Percentiles rank a stretch among this genome's conserved stretches.
Evolutionary conservation across 164 flowering plant genomes (phyloP).

Genomic region (Liriodendron chinense): DNA sequence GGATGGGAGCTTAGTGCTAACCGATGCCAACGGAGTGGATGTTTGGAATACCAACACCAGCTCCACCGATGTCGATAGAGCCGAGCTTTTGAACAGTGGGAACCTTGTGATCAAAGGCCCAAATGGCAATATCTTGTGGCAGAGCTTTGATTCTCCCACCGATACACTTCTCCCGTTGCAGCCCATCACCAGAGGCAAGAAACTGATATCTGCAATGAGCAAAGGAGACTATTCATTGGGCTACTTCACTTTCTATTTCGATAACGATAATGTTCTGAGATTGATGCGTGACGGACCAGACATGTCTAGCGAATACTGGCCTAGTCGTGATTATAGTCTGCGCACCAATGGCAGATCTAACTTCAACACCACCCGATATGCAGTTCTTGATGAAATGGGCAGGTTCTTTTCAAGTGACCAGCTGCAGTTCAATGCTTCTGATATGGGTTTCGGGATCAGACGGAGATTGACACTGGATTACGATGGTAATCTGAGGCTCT

Average conservation of each 20-base stretch:
- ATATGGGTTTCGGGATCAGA: slow-evolving; percentile 16
- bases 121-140: slow-evolving; percentile 7
- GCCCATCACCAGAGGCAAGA: slow-evolving; percentile 15
- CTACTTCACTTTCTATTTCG: slow-evolving; percentile 12
- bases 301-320: slow-evolving; percentile 22
- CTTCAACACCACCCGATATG: slow-evolving; percentile 20
- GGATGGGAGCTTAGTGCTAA: slow-evolving; percentile 15
- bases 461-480: slow-evolving; percentile 23
- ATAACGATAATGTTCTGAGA: slow-evolving; percentile 17
- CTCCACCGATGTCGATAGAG: neutral
- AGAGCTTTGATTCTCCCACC: slow-evolving; percentile 17
- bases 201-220: slow-evolving; percentile 6
- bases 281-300: slow-evolving; percentile 20
- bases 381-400: slow-evolving; percentile 20
- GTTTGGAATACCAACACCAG: slow-evolving; percentile 21
- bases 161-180: slow-evolving; percentile 20
- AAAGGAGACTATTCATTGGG: slow-evolving; percentile 13
- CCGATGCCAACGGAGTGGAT: slow-evolving; percentile 6
- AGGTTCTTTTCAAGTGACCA: slow-evolving; percentile 20
- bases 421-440: slow-evolving; percentile 17
- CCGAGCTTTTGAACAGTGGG: slow-evolving; percentile 14
- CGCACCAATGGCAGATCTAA: slow-evolving; percentile 8
- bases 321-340: slow-evolving; percentile 11
- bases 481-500: slow-evolving; percentile 28
- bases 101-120: slow-evolving; percentile 13